Base-by-base conservation (phyloP, 1,284 basidiomycete genomes). In the Microbotryum saponariae region DNA sequence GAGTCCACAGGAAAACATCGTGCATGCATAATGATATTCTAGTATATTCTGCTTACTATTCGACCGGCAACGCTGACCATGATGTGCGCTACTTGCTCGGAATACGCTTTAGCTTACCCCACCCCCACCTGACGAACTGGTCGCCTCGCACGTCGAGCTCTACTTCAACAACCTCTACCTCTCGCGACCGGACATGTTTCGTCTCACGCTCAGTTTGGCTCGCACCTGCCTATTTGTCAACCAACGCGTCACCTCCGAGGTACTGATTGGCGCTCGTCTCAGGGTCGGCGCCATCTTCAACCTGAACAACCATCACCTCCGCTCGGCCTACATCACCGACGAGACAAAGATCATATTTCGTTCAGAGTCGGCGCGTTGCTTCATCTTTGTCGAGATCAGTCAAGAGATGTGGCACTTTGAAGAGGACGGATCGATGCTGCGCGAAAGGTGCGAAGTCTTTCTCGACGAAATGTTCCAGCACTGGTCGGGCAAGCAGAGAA, bases 371-470 rank as follows among this genome's bases (percentile, higher is more conserved):
- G 91, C 94, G 46, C 92, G 89, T 75, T 84, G 88, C 23, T 79
- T 77, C 70, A 66, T 99, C 58, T 96, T 97, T 75, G 89, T 99
- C 58, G 93, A 97, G 79, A 86, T 99, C 18, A 93, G 91, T 72
- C 58, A 52, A 56, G 96, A 99, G 74, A 85, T 97, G 64, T 98
- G 91, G 91, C 89, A 96, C 69, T 99, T 98, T 74, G 85, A 93
- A 59, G 91, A 91, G 56, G 94, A 97, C 70, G 96, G 96, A 23
- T 75, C 76, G 59, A 72, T 76, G 52, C 55, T 69, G 20, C 50
- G 60, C 55, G 91, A 94, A 75, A 83, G 91, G 4, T 96, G 89
- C 76, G 91, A 98, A 77, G 88, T 96, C 33, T 85, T 97, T 1
- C 91, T 96, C 69, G 77, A 79, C 74, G 65, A 72, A 74, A 72